Evolutionary conservation across 495 filamentous ascomycete species (phyloP), one percentile per base, ranked within the genome.

Genomic region (Lentithecium fluviatile): DNA sequence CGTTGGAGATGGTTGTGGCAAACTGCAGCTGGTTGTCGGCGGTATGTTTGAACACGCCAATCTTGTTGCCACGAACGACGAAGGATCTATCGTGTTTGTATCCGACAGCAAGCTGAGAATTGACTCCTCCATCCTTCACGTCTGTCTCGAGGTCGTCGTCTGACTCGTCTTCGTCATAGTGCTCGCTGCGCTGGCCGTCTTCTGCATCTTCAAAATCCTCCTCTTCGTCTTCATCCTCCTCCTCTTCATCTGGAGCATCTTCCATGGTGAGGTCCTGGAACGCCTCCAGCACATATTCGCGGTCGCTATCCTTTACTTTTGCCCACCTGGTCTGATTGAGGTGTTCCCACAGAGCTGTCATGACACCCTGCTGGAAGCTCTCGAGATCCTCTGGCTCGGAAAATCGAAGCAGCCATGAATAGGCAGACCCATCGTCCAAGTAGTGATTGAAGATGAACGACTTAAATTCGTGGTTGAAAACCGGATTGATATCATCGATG

Each of bases 391-490:
- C 78, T 53, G 87, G 85, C 58, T 96, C 88, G 66, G 87, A 89
- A 79, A 98, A 98, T 24, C 92, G 84, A 29, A 98, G 76, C 4
- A 98, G 83, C 94, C 95, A 98, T 0, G 95, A 97, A 71, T 90
- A 96, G 6, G 94, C 93, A 8, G 88, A 87, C 2, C 92, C 91
- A 73, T 96, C 89, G 15, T 86, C 82, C 7, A 85, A 79, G 69
- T 95, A 97, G 69, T 96, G 90, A 70, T 97, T 97, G 80, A 98
- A 98, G 70, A 98, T 97, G 75, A 97, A 97, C 1, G 94, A 97
- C 19, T 96, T 79, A 64, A 90, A 97, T 74, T 97, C 94, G 62
- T 96, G 97, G 76, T 97, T 97, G 80, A 98, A 98, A 34, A 98
- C 94, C 0, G 94, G 95, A 68, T 98, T 98, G 69, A 97, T 88